Evolutionary conservation across 176 grass and related monocot genomes (phyloP).

Genomic region (Carex scoparia): DNA sequence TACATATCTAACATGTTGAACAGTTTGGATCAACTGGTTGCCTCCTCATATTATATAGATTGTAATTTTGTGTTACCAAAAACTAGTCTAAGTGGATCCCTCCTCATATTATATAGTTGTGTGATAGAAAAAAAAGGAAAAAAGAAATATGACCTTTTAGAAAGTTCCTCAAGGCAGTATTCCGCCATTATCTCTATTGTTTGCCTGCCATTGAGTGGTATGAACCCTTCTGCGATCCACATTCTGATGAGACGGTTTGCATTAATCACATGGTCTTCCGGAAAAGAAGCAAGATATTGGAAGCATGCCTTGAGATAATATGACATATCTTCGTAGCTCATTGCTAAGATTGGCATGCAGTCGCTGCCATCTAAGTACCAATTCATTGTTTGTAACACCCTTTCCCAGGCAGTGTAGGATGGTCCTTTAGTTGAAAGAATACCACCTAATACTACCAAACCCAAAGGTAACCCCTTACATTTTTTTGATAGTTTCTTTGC

Average conservation of each 20-base stretch:
- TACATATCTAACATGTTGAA: too few species aligned
- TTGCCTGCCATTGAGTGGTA: not conserved
- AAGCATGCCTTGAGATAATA: not conserved
- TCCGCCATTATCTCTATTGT: not conserved
- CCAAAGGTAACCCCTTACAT: slow-evolving; percentile 1
- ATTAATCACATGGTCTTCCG: not conserved
- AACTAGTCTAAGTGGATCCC: too few species aligned
- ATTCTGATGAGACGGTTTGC: not conserved
- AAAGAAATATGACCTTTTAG: not conserved
- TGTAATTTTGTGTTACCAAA: too few species aligned
- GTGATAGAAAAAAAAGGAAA: too few species aligned
- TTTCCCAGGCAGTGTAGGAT: not conserved
- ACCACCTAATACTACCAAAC: not conserved
- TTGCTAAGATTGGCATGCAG: not conserved
- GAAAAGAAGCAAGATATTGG: not conserved
- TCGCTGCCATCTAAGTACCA: not conserved
- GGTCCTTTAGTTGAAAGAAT: not conserved
- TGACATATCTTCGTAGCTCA: not conserved
- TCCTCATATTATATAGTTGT: too few species aligned
- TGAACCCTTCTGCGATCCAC: not conserved
- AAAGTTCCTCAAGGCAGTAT: not conserved
- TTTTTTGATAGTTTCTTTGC: not conserved
- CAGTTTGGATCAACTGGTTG: too few species aligned
- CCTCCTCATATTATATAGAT: too few species aligned
- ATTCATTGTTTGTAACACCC: not conserved